Percentiles rank a stretch among this genome's conserved stretches.
Conservation (phyloP, 2,329 filamentous ascomycete genomes). For the Daldinia sp. region DNA sequence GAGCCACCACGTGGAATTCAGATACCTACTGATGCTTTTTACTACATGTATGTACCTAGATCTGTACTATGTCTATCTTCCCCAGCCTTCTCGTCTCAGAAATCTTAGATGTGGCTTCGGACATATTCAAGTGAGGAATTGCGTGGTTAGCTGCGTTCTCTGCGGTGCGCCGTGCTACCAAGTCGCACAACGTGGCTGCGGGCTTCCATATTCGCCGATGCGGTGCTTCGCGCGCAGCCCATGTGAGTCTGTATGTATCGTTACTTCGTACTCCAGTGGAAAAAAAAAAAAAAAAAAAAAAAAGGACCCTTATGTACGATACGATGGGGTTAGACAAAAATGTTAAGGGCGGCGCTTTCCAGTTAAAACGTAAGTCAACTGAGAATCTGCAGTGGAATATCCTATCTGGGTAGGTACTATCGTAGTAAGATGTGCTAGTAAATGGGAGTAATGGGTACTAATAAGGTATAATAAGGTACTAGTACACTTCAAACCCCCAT, state of each 20-base stretch:
- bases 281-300: too few species aligned
- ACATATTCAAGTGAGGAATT: background rate
- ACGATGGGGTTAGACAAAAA: background rate
- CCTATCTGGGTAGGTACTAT: slow-evolving; percentile 10
- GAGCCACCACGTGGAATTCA: slow-evolving; percentile 24
- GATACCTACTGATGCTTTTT: too few species aligned
- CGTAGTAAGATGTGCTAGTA: slow-evolving; percentile 6
- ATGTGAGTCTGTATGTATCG: background rate
- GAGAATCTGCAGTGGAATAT: background rate
- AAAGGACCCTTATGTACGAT: slow-evolving; percentile 10
- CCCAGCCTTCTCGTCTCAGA: background rate
- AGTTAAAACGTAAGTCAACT: background rate
- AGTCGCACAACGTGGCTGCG: slow-evolving; percentile 37
- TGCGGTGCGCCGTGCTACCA: slow-evolving; percentile 39
- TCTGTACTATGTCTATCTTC: slow-evolving; percentile 1
- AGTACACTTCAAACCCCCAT: slow-evolving; percentile 8
- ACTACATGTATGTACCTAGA: background rate
- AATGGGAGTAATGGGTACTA: slow-evolving; percentile 11
- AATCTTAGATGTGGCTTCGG: background rate
- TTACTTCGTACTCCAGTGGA: background rate
- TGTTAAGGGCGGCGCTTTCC: background rate
- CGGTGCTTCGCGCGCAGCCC: slow-evolving; percentile 10
- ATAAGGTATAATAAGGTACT: slow-evolving; percentile 23
- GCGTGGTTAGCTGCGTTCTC: slow-evolving; percentile 6
- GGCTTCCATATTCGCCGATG: slow-evolving; percentile 39